These are phyloP conservation scores for Exophiala phaeomuriformis DNA, from an alignment of 2,329 filamentous ascomycete species.

Conservation along the genomic window DNA sequence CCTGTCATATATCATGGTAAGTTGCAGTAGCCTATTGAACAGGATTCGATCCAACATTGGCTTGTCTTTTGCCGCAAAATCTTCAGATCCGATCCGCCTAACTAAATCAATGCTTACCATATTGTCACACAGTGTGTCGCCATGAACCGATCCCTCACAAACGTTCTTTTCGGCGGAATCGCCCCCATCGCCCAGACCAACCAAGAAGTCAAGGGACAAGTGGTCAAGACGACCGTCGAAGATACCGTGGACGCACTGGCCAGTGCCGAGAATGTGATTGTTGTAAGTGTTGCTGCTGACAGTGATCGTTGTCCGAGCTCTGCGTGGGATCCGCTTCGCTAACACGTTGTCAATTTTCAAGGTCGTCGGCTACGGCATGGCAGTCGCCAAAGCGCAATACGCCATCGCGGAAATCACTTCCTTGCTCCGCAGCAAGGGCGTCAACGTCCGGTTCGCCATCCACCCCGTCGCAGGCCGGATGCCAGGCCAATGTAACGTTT, in stretches of 20 bases:
- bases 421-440: slow-evolving; percentile 63
- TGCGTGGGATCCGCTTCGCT: slow-evolving; percentile 3
- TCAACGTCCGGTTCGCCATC: slow-evolving; percentile 82
- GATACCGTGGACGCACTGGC: slow-evolving; percentile 70
- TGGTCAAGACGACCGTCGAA: slow-evolving; percentile 71
- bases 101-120: background rate
- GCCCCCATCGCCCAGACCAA: slow-evolving; percentile 56
- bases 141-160: slow-evolving; percentile 86
- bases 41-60: too few relatives aligned
- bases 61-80: background rate
- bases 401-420: slow-evolving; percentile 75
- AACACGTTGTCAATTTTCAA: background rate
- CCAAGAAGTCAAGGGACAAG: slow-evolving; percentile 67
- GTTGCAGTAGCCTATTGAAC: background rate
- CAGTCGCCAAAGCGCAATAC: slow-evolving; percentile 87
- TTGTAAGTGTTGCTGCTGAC: slow-evolving; percentile 34
- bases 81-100: background rate
- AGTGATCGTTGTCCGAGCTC: background rate
- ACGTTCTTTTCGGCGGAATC: slow-evolving; percentile 81
- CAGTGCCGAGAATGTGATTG: slow-evolving; percentile 76
- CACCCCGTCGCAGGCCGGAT: slow-evolving; percentile 86
- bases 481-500: slow-evolving; percentile 88
- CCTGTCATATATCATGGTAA: slow-evolving; percentile 66
- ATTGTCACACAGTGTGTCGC: slow-evolving; percentile 54
- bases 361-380: slow-evolving; percentile 86